Evolutionary conservation across 2,329 filamentous ascomycete genomes (phyloP).

Genomic region (Helotiales sp.): DNA sequence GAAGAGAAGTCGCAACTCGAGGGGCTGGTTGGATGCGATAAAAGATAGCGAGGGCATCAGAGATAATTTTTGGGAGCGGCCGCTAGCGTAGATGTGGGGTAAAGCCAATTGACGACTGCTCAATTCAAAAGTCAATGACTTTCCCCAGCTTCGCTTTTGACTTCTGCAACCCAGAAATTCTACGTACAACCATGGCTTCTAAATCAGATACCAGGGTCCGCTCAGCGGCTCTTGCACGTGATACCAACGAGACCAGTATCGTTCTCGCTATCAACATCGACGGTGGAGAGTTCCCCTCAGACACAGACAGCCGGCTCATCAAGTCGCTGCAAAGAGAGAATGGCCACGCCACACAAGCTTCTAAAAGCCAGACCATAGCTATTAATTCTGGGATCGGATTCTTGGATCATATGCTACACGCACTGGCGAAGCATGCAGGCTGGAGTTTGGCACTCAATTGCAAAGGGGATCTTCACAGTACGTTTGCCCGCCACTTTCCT

Average conservation of each 20-base stretch:
- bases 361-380: conserved; percentile 82
- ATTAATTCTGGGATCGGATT: conserved; percentile 96
- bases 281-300: conserved; percentile 76
- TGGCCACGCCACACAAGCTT: conserved; percentile 82
- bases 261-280: conserved; percentile 91
- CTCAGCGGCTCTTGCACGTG: conserved; percentile 79
- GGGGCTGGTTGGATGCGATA: conserved; percentile 6
- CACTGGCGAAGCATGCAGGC: conserved; percentile 91
- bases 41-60: conserved; percentile 10
- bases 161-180: not conserved
- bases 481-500: conserved; percentile 47
- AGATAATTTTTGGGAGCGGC: conserved; percentile 11
- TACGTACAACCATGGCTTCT: conserved; percentile 28
- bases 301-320: conserved; percentile 62
- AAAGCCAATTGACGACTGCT: not conserved
- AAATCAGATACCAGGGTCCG: conserved; percentile 49
- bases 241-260: conserved; percentile 99
- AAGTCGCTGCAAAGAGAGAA: conserved; percentile 56
- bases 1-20: not conserved
- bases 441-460: conserved; percentile 88
- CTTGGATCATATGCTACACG: conserved; percentile 98
- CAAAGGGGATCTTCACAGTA: conserved; percentile 89
- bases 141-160: not conserved
- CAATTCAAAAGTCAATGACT: not conserved
- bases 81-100: conserved; percentile 17